Conservation (phyloP, 441 rosid species). For the Syzygium syzygioides region DNA sequence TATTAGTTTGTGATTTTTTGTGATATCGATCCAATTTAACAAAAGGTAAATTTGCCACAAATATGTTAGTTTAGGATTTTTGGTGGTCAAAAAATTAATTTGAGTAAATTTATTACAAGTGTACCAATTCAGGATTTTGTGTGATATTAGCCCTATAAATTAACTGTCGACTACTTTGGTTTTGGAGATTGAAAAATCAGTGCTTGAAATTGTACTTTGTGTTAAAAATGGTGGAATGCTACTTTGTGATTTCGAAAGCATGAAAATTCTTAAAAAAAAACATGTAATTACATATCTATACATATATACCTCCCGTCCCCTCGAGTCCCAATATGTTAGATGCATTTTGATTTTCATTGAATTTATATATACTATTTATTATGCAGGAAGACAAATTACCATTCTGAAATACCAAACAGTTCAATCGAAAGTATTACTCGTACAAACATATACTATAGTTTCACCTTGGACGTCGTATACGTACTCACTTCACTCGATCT, state of each 20-base stretch:
- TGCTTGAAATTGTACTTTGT: not conserved
- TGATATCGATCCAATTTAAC: too few species aligned
- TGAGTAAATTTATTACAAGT: too few species aligned
- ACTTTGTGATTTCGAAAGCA: not conserved
- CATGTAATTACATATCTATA: not conserved
- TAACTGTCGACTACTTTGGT: not conserved
- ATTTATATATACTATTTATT: not conserved
- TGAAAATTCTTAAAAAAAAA: not conserved
- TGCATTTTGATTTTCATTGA: not conserved
- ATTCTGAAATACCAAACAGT: not conserved
- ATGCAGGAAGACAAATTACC: not conserved
- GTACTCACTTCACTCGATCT: not conserved
- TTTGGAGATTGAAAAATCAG: too few species aligned
- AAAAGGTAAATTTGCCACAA: too few species aligned
- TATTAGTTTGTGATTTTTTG: too few species aligned
- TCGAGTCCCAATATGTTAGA: too few species aligned
- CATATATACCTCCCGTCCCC: not conserved
- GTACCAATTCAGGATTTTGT: too few species aligned
- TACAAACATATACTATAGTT: not conserved
- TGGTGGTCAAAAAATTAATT: too few species aligned
- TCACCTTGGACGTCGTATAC: not conserved
- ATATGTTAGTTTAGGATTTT: too few species aligned
- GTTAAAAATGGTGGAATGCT: not conserved
- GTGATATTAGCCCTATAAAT: not conserved
- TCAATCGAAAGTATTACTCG: not conserved